Conservation (phyloP, 192 early-diverging fungal genomes). For the Coemansia brasiliensis region DNA sequence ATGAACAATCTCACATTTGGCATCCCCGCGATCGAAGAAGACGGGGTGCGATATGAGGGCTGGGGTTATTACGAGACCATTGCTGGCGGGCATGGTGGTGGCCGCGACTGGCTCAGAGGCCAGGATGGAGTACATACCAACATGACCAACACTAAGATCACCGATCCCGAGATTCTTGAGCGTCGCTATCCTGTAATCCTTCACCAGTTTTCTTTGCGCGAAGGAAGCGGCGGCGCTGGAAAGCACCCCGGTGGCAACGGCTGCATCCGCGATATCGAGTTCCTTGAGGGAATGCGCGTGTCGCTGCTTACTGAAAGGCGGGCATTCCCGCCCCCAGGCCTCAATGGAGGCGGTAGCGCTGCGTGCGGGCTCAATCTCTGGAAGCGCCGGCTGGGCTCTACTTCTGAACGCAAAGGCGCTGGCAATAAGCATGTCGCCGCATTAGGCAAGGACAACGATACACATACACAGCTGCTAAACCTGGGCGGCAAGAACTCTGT, state of each 20-base stretch:
- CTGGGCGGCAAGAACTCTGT: constrained; percentile 90
- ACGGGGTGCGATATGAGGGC: constrained; percentile 57
- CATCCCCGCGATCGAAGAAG: constrained; percentile 34
- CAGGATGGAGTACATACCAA: constrained; percentile 78
- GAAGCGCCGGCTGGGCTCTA: constrained; percentile 54
- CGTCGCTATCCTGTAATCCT: constrained; percentile 88
- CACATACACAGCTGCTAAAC: constrained; percentile 53
- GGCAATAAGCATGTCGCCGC: background rate
- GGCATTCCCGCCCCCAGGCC: constrained; percentile 85
- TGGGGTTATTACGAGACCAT: constrained; percentile 99
- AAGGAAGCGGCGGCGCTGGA: constrained; percentile 78
- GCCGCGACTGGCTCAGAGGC: constrained; percentile 83
- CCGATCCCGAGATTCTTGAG: constrained; percentile 95
- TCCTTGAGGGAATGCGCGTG: constrained; percentile 80
- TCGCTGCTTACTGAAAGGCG: constrained; percentile 91
- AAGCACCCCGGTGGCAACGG: constrained; percentile 82
- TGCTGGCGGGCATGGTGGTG: constrained; percentile 83
- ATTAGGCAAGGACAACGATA: background rate
- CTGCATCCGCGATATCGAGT: constrained; percentile 92
- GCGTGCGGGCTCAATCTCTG: constrained; percentile 74
- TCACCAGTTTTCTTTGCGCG: constrained; percentile 76
- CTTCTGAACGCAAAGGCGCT: too few species aligned
- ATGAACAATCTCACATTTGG: constrained; percentile 99
- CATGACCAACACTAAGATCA: constrained; percentile 98
- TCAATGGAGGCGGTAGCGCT: constrained; percentile 77